Evolutionary conservation across 345 rosid species (phyloP).

Genomic region (Erucastrum elatum): DNA sequence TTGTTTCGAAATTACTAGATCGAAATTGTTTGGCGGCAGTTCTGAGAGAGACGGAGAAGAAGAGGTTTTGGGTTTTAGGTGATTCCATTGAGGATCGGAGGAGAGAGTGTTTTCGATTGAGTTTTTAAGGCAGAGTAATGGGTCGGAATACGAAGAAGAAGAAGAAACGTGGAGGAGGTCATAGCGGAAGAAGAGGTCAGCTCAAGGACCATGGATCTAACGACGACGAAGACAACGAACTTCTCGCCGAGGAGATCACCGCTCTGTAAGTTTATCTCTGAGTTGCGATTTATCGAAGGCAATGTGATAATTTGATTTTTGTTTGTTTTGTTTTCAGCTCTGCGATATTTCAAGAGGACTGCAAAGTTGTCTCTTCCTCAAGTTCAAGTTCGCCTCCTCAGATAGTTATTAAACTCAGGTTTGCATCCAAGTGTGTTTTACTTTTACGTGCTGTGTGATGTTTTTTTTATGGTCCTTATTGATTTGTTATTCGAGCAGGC

Average conservation of each 20-base stretch:
- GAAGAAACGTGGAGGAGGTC: slow-evolving; percentile 63
- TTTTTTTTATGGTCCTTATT: neutral
- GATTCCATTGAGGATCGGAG: slow-evolving; percentile 1
- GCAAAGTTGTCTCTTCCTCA: slow-evolving; percentile 56
- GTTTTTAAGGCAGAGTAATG: slow-evolving; percentile 37
- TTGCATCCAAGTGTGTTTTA: slow-evolving; percentile 13
- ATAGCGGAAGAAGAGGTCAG: slow-evolving; percentile 58
- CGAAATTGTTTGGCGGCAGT: slow-evolving; percentile 17
- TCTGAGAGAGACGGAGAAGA: neutral
- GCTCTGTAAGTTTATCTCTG: slow-evolving; percentile 56
- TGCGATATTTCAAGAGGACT: slow-evolving; percentile 93
- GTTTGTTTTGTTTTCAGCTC: slow-evolving; percentile 44
- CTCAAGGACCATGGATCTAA: slow-evolving; percentile 61
- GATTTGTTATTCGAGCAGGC: slow-evolving; percentile 54
- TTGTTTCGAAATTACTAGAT: neutral
- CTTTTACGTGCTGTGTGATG: slow-evolving; percentile 6
- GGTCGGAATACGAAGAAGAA: slow-evolving; percentile 76
- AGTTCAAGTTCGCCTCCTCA: slow-evolving; percentile 55
- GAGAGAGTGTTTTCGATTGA: neutral
- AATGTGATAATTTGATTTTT: neutral
- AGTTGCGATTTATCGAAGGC: neutral
- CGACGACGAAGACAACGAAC: slow-evolving; percentile 64
- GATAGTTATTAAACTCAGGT: slow-evolving; percentile 81
- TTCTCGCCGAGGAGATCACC: slow-evolving; percentile 88
- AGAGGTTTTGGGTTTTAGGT: slow-evolving; percentile 18